These are phyloP conservation scores for Claviceps monticola DNA, from an alignment of 2,329 filamentous ascomycete species.

Conservation along the genomic window DNA sequence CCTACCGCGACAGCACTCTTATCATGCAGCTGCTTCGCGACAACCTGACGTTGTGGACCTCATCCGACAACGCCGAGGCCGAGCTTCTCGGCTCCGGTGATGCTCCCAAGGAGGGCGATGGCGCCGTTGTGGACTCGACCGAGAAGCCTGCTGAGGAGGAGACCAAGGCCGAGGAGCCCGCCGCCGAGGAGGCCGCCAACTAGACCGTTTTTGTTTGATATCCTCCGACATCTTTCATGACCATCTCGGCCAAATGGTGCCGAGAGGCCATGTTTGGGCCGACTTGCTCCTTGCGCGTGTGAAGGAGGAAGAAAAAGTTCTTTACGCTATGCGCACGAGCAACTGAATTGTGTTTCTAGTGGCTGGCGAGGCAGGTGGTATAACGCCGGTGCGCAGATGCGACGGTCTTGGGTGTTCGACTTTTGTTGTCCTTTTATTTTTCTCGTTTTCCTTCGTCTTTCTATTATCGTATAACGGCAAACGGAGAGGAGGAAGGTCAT, in stretches of 20 bases:
- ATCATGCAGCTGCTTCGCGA: slow-evolving; percentile 99
- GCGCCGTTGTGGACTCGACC: slow-evolving; percentile 17
- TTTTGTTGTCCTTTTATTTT: slow-evolving; percentile 14
- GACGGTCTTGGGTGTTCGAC: slow-evolving; percentile 16
- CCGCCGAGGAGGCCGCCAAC: slow-evolving; percentile 32
- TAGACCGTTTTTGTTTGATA: slow-evolving; percentile 26
- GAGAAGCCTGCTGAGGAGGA: slow-evolving; percentile 29
- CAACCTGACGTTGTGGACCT: slow-evolving; percentile 97
- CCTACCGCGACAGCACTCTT: slow-evolving; percentile 95
- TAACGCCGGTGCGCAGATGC: slow-evolving; percentile 19
- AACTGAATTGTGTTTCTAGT: slow-evolving; percentile 16
- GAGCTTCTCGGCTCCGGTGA: slow-evolving; percentile 49
- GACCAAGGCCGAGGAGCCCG: slow-evolving; percentile 30
- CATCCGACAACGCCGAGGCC: slow-evolving; percentile 72
- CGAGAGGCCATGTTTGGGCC: slow-evolving; percentile 20
- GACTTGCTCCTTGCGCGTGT: slow-evolving; percentile 8
- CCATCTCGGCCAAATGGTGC: slow-evolving; percentile 23
- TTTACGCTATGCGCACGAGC: slow-evolving; percentile 8
- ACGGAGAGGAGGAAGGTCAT: slow-evolving; percentile 16
- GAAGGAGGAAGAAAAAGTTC: background rate
- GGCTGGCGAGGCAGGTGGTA: slow-evolving; percentile 19
- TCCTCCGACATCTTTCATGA: slow-evolving; percentile 22
- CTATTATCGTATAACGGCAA: slow-evolving; percentile 12
- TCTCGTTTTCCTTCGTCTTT: slow-evolving; percentile 6
- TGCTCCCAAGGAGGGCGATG: slow-evolving; percentile 41